Conservation (phyloP, 164 flowering plant species). For the Chimonanthus praecox region DNA sequence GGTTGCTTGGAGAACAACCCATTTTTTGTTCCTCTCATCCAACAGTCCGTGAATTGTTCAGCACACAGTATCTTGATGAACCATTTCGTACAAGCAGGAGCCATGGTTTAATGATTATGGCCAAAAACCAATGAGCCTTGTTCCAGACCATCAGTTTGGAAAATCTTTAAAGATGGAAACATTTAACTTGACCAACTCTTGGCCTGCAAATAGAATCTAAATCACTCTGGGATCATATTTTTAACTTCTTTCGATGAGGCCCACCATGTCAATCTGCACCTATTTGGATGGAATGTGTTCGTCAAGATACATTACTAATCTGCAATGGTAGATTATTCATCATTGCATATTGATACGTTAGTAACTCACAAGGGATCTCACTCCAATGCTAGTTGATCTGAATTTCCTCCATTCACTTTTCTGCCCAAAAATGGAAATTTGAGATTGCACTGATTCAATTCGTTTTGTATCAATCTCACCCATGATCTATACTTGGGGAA, state of each 20-base stretch:
- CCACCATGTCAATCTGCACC: background rate
- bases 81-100: background rate
- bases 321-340: background rate
- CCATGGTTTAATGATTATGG: background rate
- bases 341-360: background rate
- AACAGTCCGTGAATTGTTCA: background rate
- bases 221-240: background rate
- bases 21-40: background rate
- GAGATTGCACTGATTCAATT: constrained; percentile 54
- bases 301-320: background rate
- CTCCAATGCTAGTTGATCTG: constrained; percentile 24
- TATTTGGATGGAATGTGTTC: background rate
- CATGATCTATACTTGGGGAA: constrained; percentile 24
- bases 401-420: constrained; percentile 26
- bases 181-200: background rate
- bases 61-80: background rate
- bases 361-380: constrained; percentile 9
- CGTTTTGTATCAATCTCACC: constrained; percentile 61
- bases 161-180: background rate
- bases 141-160: background rate
- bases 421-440: constrained; percentile 44
- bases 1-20: too few relatives aligned
- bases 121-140: background rate
- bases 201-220: background rate
- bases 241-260: background rate